A percentile compares a stretch with the other conserved stretches of the same genome.
Conservation (phyloP, 1,139 yeast species). For the Kurtzmaniella natalensis region DNA sequence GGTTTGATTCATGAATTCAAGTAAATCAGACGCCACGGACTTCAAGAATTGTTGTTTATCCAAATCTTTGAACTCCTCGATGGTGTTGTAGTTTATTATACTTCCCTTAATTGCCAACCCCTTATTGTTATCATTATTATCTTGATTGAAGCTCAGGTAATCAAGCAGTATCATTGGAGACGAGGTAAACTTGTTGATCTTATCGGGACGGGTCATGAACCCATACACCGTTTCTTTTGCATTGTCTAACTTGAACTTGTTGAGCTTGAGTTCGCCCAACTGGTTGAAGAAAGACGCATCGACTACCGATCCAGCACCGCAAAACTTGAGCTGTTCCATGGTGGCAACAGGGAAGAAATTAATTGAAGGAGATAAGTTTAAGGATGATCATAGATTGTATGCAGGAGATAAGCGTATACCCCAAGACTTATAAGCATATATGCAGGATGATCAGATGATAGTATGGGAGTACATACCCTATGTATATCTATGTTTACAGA, state of each 20-base stretch:
- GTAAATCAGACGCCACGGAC: constrained; percentile 35
- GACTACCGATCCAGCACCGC: constrained; percentile 64
- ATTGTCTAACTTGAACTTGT: constrained; percentile 59
- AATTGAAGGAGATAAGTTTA: too few relatives aligned
- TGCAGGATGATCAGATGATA: too few relatives aligned
- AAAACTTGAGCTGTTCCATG: constrained; percentile 32
- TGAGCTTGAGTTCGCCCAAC: constrained; percentile 62
- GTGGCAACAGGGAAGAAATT: too few relatives aligned
- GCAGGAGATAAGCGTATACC: too few relatives aligned
- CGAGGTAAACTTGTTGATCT: constrained; percentile 39
- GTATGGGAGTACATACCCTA: too few relatives aligned
- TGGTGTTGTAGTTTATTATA: constrained; percentile 67
- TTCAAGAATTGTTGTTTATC: constrained; percentile 59
- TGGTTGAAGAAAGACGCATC: constrained; percentile 84
- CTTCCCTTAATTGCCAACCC: constrained; percentile 17
- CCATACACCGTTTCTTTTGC: constrained; percentile 38
- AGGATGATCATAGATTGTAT: too few relatives aligned
- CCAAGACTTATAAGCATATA: too few relatives aligned
- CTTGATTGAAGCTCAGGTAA: constrained; percentile 39
- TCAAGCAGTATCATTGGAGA: constrained; percentile 36
- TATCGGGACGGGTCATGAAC: constrained; percentile 26
- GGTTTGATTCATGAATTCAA: constrained; percentile 9
- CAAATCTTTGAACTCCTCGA: constrained; percentile 71
- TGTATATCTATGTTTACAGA: too few relatives aligned
- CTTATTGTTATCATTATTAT: constrained; percentile 28